These are phyloP conservation scores for Xylariaceae sp. DNA, from an alignment of 2,329 filamentous ascomycete genomes.

Conservation along the genomic window DNA sequence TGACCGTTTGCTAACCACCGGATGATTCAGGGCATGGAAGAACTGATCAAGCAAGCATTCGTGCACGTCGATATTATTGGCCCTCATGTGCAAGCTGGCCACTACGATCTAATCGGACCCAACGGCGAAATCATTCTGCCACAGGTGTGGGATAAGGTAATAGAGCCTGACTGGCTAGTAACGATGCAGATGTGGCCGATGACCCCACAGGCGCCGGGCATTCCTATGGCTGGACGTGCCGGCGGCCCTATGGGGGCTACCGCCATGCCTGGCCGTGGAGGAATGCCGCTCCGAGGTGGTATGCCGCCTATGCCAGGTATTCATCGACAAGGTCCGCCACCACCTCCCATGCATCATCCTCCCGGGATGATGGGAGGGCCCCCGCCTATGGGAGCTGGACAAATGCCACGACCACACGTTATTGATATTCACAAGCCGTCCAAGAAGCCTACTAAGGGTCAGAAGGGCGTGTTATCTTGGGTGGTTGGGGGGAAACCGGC, in stretches of 20 bases:
- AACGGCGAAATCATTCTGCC: constrained; percentile 80
- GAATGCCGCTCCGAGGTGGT: constrained; percentile 1
- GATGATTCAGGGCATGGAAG: constrained; percentile 70
- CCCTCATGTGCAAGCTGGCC: constrained; percentile 70
- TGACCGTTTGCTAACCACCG: constrained; percentile 3
- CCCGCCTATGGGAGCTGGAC: not conserved
- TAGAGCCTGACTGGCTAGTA: constrained; percentile 71
- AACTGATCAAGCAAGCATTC: constrained; percentile 80
- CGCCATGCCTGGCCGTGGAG: constrained; percentile 6
- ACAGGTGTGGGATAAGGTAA: constrained; percentile 73
- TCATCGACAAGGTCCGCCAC: constrained; percentile 8
- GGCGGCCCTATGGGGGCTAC: constrained; percentile 10
- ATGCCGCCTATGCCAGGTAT: constrained; percentile 1
- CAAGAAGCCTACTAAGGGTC: constrained; percentile 30
- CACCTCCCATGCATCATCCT: constrained; percentile 5
- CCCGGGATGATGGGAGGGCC: not conserved
- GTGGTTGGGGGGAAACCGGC: constrained; percentile 28
- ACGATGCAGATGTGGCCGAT: constrained; percentile 64
- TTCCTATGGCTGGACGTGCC: constrained; percentile 16
- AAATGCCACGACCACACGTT: constrained; percentile 14
- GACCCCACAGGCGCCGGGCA: constrained; percentile 33
- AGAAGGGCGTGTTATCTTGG: constrained; percentile 34
- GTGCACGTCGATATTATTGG: constrained; percentile 72
- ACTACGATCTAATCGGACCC: constrained; percentile 76
- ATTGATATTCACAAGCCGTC: constrained; percentile 28